Percentiles rank a stretch among this genome's conserved stretches.
Conservation (phyloP, 441 rosid species). For the Gossypium aridum region DNA sequence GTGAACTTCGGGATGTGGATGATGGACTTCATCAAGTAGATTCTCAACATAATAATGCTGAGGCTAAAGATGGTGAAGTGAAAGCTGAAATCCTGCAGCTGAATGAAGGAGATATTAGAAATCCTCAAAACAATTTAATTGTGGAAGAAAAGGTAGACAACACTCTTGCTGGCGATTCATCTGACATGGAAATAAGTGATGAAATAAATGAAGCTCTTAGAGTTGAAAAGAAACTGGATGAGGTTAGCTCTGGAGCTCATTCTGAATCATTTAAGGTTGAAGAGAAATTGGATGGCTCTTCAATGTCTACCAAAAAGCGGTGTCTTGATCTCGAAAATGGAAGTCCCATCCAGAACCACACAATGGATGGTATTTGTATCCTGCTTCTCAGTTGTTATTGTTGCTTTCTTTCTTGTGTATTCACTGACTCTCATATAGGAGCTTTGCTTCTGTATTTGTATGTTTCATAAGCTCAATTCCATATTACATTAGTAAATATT, state of each 20-base stretch:
- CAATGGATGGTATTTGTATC: constrained; percentile 51
- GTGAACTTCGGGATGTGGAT: constrained; percentile 26
- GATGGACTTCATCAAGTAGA: constrained; percentile 27
- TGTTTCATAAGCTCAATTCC: not conserved
- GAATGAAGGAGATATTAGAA: constrained; percentile 23
- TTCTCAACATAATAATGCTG: constrained; percentile 20
- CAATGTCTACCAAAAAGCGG: constrained; percentile 24
- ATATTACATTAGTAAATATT: not conserved
- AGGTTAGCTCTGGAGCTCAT: constrained; percentile 19
- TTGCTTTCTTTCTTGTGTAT: constrained; percentile 10
- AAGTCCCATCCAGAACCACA: constrained; percentile 19
- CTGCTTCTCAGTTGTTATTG: constrained; percentile 25
- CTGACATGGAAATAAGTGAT: constrained; percentile 30
- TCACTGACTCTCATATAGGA: not conserved
- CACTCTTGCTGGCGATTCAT: constrained; percentile 34
- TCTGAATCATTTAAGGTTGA: not conserved
- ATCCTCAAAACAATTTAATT: constrained; percentile 26
- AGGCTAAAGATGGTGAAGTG: constrained; percentile 25
- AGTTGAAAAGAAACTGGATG: constrained; percentile 30
- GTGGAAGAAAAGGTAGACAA: constrained; percentile 34
- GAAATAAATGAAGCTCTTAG: constrained; percentile 28
- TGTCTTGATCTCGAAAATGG: constrained; percentile 23
- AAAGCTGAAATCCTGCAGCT: constrained; percentile 25
- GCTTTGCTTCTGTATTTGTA: not conserved
- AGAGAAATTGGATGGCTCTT: constrained; percentile 24